These are phyloP conservation scores for barrel medic (Medicago truncatula) DNA, from an alignment of 306 rosid species.

Conservation along the genomic window MtrunA17r5.0-ANR NC_053043.1:32547501-32548000, in stretches of 20 bases:
- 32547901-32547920: neutral
- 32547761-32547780: slow-evolving; percentile 23
- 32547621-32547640: slow-evolving; percentile 1
- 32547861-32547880: slow-evolving; percentile 1
- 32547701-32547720: neutral
- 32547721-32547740: neutral
- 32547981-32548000: slow-evolving; percentile 27
- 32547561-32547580: too few relatives aligned
- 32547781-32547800: slow-evolving; percentile 8
- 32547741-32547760: neutral
- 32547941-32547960: neutral
- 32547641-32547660: neutral
- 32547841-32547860: too few relatives aligned
- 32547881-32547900: neutral
- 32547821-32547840: too few relatives aligned
- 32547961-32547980: slow-evolving; percentile 4
- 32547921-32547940: neutral
- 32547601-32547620: slow-evolving; percentile 6
- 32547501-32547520: neutral
- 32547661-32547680: too few relatives aligned
- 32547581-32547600: slow-evolving; percentile 16
- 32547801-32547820: neutral
- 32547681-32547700: too few relatives aligned
- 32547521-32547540: neutral
- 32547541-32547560: neutral